Base-by-base conservation (phyloP, 2,329 filamentous ascomycete species). In the Ambrosiella cleistominuta region DNA sequence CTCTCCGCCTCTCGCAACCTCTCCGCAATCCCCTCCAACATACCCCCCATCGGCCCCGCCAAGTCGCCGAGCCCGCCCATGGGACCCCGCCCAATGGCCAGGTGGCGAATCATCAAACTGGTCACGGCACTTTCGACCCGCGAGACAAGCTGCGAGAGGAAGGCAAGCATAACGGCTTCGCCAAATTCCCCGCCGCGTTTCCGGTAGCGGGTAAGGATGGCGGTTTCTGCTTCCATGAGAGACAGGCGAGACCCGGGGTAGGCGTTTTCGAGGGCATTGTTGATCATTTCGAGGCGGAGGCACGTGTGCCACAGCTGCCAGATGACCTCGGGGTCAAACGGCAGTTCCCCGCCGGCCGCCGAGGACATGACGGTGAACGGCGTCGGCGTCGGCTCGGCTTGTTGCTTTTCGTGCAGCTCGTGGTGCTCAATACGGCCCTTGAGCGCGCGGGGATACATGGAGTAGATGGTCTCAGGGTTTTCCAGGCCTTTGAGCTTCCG, bases 401-500 rank as follows among this genome's bases (percentile, higher is more conserved):
- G 47, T 35, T 19, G 15, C 9, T 19, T 15, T 11, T 49, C 63
- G 69, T 69, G 38, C 68, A 67, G 35, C 68, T 68, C 62, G 63
- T 90, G 86, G 42, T 83, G 78, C 12, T 85, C 79, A 61, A 89
- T 83, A 61, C 93, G 85, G 44, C 88, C 88, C 11, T 86, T 82
- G 38, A 98, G 79, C 0, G 85, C 81, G 68, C 95, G 89, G 1
- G 93, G 91, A 68, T 96, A 98, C 68, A 98, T 86, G 60, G 95
- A 83, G 71, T 95, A 97, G 64, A 98, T 85, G 61, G 89, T 85
- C 69, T 98, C 93, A 0, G 93, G 91, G 67, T 98, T 98, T 70
- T 98, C 93, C 11, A 98, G 81, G 37, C 93, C 93, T 71, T 98
- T 98, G 59, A 98, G 77, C 67, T 95, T 96, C 64, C 85, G 85